Evolutionary conservation across 2,329 filamentous ascomycete genomes (phyloP).

Genomic region (Talaromyces sp.): DNA sequence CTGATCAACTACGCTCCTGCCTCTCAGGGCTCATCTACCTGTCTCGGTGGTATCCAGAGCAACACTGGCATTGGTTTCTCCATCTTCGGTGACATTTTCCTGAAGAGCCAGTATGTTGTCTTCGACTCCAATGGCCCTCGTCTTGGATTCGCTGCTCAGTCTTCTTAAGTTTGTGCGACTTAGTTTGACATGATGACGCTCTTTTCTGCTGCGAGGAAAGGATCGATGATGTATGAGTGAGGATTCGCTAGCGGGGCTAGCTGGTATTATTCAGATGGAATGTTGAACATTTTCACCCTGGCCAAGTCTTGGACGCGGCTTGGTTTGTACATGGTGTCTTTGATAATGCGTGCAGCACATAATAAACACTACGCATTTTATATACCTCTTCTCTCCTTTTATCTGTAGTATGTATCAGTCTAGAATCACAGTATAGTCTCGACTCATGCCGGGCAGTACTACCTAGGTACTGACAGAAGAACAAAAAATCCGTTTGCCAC

Average conservation of each 20-base stretch:
- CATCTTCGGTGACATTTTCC: conserved; percentile 77
- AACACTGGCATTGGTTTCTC: conserved; percentile 60
- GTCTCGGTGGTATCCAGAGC: conserved; percentile 77
- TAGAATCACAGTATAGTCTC: no score
- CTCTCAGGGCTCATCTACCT: conserved; percentile 47
- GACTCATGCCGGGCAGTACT: no score
- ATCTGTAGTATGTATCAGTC: not conserved
- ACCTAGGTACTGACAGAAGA: no score
- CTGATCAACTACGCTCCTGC: conserved; percentile 59
- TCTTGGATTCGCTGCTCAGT: conserved; percentile 53
- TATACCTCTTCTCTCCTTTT: not conserved
- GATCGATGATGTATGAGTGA: conserved; percentile 9
- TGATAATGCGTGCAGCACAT: conserved; percentile 19
- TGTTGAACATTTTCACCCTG: conserved; percentile 13
- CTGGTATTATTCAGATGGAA: conserved; percentile 10
- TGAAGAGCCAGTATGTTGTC: conserved; percentile 76
- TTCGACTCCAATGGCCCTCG: conserved; percentile 61
- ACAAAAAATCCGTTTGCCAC: no score
- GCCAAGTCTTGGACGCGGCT: conserved; percentile 15
- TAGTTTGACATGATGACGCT: not conserved
- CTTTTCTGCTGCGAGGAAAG: conserved; percentile 1
- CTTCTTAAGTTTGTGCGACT: conserved; percentile 19
- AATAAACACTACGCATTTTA: conserved; percentile 14
- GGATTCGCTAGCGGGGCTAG: conserved; percentile 17
- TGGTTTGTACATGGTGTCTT: conserved; percentile 23